Evolutionary conservation across 73 alveolate genomes (phyloP).

Genomic region (Tetrahymena elliotti): DNA sequence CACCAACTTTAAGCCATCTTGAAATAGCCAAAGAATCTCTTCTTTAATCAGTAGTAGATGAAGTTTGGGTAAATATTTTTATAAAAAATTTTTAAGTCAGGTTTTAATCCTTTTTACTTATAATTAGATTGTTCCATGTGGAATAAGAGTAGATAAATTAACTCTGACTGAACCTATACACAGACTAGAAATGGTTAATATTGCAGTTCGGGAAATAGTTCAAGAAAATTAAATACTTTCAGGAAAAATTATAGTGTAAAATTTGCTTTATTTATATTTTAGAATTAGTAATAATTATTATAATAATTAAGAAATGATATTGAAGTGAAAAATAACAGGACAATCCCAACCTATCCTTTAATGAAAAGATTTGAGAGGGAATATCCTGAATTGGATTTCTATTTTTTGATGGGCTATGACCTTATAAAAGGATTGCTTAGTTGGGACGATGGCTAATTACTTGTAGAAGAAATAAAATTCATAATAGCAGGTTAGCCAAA

Average conservation of each 20-base stretch:
- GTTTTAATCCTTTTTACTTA: background rate
- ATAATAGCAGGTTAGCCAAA: background rate
- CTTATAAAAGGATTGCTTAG: background rate
- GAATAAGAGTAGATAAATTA: background rate
- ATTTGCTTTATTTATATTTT: background rate
- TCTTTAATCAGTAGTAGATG: conserved; percentile 36
- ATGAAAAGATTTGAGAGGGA: background rate
- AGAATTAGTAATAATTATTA: background rate
- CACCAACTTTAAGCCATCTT: conserved; percentile 74
- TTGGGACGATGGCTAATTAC: background rate
- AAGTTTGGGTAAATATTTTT: conserved; percentile 2
- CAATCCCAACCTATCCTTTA: background rate
- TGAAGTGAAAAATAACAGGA: background rate
- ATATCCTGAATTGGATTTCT: background rate
- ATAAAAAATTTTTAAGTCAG: background rate
- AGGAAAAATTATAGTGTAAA: background rate
- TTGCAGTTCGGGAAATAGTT: background rate
- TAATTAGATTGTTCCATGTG: background rate
- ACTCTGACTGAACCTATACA: background rate
- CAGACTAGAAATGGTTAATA: background rate
- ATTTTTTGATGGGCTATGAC: background rate
- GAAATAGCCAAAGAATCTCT: conserved; percentile 55
- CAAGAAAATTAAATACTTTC: background rate
- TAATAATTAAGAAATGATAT: background rate
- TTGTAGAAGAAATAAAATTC: background rate